Base-by-base conservation (phyloP, 441 rosid genomes). In the Brassica hybrid region DNA sequence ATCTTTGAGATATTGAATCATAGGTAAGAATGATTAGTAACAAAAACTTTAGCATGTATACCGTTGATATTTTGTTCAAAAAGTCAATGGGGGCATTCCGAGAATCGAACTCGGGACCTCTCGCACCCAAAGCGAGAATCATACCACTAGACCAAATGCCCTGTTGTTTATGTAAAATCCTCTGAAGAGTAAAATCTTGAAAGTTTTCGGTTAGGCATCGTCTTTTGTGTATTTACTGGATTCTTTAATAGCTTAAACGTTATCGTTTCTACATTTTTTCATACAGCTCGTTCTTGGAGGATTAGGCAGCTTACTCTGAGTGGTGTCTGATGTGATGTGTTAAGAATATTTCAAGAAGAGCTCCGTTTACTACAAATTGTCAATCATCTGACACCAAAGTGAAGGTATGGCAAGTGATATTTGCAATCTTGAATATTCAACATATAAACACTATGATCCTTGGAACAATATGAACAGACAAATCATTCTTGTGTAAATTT, bases 51-150 rank as follows among this genome's bases (percentile, higher is more conserved):
- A 13, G 6, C 14, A 45, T 45, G 6, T 45, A 13, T 45, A 45
- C 52, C 52, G 14, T 45, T 12, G 52, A 45, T 45, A 4, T 16
- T 4, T 14, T 34, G 38, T 9, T 10, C 8, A 36, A 8, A 41
- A 41, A 41, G 5, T 41, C 48, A 41, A 41, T 41, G 48, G 78
- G 73, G 65, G 76, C 78, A 73, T 86, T 89, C 93, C 89, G 90
- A 89, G 93, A 90, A 92, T 89, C 84, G 89, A 90, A 92, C 92
- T 92, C 87, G 90, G 91, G 89, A 90, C 89, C 91, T 89, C 94
- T 91, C 88, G 89, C 94, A 94, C 94, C 90, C 92, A 83, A 89
- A 90, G 92, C 94, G 89, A 90, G 94, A 91, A 90, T 91, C 97
- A 90, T 91, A 91, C 94, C 90, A 91, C 93, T 88, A 91, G 98